Percentiles rank a stretch among this genome's conserved stretches.
These are phyloP conservation scores for Gastrolobium bilobum DNA, from an alignment of 306 rosid genomes.

Conservation along the genomic window DNA sequence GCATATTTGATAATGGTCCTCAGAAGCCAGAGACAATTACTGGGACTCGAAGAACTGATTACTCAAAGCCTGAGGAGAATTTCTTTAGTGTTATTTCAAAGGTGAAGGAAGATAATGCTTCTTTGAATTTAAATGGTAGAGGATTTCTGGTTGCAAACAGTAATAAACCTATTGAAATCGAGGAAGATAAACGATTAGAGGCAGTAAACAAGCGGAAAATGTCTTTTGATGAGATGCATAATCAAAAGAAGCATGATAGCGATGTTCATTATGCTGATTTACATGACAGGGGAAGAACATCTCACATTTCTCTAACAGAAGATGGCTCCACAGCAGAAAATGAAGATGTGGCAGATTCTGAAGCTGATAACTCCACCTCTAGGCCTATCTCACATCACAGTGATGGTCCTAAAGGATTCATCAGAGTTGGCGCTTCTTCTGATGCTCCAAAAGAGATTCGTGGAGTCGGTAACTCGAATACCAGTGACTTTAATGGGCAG, in stretches of 20 bases:
- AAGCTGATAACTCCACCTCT: slow-evolving; percentile 83
- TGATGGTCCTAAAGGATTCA: slow-evolving; percentile 70
- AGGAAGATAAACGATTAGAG: slow-evolving; percentile 73
- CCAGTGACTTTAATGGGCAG: slow-evolving; percentile 68
- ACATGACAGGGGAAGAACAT: slow-evolving; percentile 75
- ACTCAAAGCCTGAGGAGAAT: slow-evolving; percentile 75
- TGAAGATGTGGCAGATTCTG: slow-evolving; percentile 97
- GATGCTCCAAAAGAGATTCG: slow-evolving; percentile 70
- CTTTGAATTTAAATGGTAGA: slow-evolving; percentile 74
- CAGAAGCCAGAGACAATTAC: slow-evolving; percentile 74
- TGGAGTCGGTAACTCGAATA: slow-evolving; percentile 59
- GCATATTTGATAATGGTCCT: slow-evolving; percentile 69
- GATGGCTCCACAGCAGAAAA: slow-evolving; percentile 94
- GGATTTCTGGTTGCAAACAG: slow-evolving; percentile 70
- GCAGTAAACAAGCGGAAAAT: slow-evolving; percentile 69
- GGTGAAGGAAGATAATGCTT: slow-evolving; percentile 67
- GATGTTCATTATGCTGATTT: slow-evolving; percentile 68
- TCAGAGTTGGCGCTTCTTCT: slow-evolving; percentile 66
- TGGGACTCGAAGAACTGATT: slow-evolving; percentile 64
- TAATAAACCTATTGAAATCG: slow-evolving; percentile 64
- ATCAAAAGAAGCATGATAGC: slow-evolving; percentile 77
- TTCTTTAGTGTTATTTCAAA: slow-evolving; percentile 91
- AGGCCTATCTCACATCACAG: slow-evolving; percentile 64
- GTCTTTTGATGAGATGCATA: slow-evolving; percentile 71
- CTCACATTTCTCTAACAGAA: slow-evolving; percentile 77